Base-by-base conservation (phyloP, 1,284 basidiomycete species). In the Peniophora sp. region DNA sequence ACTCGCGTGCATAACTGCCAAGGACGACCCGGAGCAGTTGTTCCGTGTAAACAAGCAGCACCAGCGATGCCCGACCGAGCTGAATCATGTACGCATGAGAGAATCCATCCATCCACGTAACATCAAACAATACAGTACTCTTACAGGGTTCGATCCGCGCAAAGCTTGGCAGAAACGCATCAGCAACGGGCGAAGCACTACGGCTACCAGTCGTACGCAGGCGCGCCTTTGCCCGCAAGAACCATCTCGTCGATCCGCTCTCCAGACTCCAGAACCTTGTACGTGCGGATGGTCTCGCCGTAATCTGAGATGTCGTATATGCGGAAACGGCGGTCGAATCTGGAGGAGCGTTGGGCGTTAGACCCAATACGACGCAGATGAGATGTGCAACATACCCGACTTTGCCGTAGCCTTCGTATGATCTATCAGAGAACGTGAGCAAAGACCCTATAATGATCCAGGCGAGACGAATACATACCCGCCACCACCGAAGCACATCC, bases 401-500 rank as follows among this genome's bases (percentile, higher is more conserved):
- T 61, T 80, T 82, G 14, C 91, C 82, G 60, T 95, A 96, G 14
- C 88, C 92, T 22, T 88, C 87, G 61, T 88, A 97, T 9, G 86
- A 90, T 3, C 85, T 87, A 53, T 20, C n/a, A 39, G 35, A 41
- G 5, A 36, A 37, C 20, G 51, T 47, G 24, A 45, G 49, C 52
- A 52, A 54, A 48, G 24, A 46, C 22, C n/a, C 48, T 3, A 22
- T 24, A 34, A 10, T 51, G 17, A 52, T 44, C 5, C 43, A 18
- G 17, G 44, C 41, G 52, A 45, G n/a, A 22, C 6, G 14, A 37
- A 34, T 22, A 53, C 79, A 61, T 59, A 85, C 70, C 88, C 85
- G 59, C 94, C 95, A 24, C 95, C 95, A 20, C 90, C 90, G 64
- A 99, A 99, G 69, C 95, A 98, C 58, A 89, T 74, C 95, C 96